phyloP scores from a whole-genome alignment of 2,329 filamentous ascomycete species.

The Aspergillus aculeatinus region DNA sequence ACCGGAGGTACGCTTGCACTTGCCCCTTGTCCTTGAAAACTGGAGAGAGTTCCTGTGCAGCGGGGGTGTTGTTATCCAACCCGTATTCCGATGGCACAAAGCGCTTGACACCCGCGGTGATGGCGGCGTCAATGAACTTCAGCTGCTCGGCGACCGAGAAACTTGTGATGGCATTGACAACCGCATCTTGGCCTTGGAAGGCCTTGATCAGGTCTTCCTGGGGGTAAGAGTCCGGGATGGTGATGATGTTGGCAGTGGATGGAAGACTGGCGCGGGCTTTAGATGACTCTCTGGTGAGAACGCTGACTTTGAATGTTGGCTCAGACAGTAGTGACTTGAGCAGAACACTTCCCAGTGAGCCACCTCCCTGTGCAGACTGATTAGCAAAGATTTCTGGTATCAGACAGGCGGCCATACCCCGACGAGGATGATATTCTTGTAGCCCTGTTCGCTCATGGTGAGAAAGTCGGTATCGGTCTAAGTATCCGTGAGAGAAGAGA shows the following conservation, averaged over 20 bases:
- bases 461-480: too few relatives aligned
- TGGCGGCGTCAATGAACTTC: conserved; percentile 17
- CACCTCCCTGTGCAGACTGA: background rate
- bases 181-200: conserved; percentile 19
- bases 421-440: conserved; percentile 9
- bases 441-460: background rate
- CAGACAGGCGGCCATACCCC: background rate
- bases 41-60: conserved; percentile 2
- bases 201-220: conserved; percentile 5
- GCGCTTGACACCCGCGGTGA: conserved; percentile 9
- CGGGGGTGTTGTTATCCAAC: conserved; percentile 10
- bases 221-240: conserved; percentile 4
- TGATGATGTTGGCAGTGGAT: background rate
- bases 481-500: too few relatives aligned
- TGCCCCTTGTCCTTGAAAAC: conserved; percentile 14
- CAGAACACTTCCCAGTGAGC: conserved; percentile 4
- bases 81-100: conserved; percentile 20
- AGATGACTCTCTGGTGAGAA: conserved; percentile 6
- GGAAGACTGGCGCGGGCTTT: background rate
- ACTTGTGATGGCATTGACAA: conserved; percentile 15
- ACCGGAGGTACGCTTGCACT: conserved; percentile 13
- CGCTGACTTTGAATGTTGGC: conserved; percentile 1
- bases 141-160: conserved; percentile 16
- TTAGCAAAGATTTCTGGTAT: background rate
- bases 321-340: conserved; percentile 6